These are phyloP conservation scores for Starmera amethionina DNA, from an alignment of 805 yeast genomes.

Conservation along the genomic window DNA sequence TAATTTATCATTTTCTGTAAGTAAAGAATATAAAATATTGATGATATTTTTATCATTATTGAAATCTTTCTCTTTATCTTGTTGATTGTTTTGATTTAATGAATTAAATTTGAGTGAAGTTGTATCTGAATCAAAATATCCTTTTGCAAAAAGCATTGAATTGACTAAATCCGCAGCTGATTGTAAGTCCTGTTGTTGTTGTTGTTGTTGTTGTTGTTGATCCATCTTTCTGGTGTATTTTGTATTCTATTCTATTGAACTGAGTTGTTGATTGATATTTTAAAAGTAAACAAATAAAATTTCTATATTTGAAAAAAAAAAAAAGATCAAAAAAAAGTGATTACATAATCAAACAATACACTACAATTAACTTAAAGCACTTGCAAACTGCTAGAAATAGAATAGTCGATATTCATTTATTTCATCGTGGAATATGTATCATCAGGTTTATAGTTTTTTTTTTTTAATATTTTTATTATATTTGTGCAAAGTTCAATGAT, in stretches of 20 bases:
- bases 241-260: background rate
- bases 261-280: background rate
- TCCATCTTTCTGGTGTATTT: background rate
- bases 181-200: constrained; percentile 2
- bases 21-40: constrained; percentile 7
- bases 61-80: background rate
- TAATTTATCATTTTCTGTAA: constrained; percentile 7
- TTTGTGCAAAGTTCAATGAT: constrained; percentile 27
- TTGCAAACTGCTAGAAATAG: background rate
- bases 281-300: background rate
- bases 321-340: background rate
- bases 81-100: background rate
- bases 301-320: no score
- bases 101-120: constrained; percentile 1
- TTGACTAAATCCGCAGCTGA: constrained; percentile 10
- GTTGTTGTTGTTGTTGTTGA: background rate
- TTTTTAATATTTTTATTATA: background rate
- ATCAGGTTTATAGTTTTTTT: background rate
- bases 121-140: constrained; percentile 2
- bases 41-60: constrained; percentile 7
- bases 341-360: background rate
- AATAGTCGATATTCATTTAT: background rate
- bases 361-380: background rate
- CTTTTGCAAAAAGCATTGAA: constrained; percentile 7
- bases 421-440: background rate